Percentiles rank a stretch among this genome's conserved stretches.
Evolutionary conservation across 2,329 filamentous ascomycete species (phyloP).

Genomic region (Cladosporium sp.): DNA sequence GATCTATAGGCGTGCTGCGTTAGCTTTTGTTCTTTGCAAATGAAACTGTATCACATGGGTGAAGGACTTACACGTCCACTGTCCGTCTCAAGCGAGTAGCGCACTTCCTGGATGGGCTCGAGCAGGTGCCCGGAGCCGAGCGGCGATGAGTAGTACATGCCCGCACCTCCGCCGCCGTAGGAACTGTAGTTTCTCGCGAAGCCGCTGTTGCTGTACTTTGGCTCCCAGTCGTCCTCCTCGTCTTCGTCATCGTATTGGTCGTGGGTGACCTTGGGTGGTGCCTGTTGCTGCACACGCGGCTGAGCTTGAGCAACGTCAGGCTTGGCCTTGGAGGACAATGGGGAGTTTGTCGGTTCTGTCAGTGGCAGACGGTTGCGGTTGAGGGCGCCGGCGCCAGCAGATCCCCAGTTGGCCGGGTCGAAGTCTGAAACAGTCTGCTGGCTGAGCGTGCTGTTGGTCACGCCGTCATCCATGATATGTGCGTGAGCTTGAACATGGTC

Average conservation of each 20-base stretch:
- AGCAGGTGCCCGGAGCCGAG: constrained; percentile 37
- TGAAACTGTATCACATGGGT: background rate
- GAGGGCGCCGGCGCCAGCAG: constrained; percentile 31
- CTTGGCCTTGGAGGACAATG: constrained; percentile 50
- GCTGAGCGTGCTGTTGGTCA: constrained; percentile 33
- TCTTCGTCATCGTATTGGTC: constrained; percentile 23
- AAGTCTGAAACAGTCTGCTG: constrained; percentile 33
- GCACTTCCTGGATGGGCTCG: constrained; percentile 49
- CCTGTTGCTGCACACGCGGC: constrained; percentile 13
- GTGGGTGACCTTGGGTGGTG: constrained; percentile 21
- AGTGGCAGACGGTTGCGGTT: constrained; percentile 28
- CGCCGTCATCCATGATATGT: constrained; percentile 46
- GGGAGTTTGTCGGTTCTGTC: constrained; percentile 25
- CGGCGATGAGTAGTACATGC: constrained; percentile 31
- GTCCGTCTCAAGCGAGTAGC: constrained; percentile 48
- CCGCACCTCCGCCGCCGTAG: background rate
- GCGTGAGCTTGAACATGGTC: constrained; percentile 68
- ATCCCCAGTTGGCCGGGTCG: constrained; percentile 48
- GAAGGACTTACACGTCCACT: constrained; percentile 26
- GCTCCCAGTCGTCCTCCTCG: constrained; percentile 24
- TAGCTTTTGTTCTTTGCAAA: constrained; percentile 7
- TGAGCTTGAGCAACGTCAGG: constrained; percentile 49
- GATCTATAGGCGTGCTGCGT: constrained; percentile 14
- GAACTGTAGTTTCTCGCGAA: constrained; percentile 19
- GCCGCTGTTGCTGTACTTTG: constrained; percentile 31